phyloP scores from a whole-genome alignment of 2,329 filamentous ascomycete genomes.

The Apiospora arundinis region DNA sequence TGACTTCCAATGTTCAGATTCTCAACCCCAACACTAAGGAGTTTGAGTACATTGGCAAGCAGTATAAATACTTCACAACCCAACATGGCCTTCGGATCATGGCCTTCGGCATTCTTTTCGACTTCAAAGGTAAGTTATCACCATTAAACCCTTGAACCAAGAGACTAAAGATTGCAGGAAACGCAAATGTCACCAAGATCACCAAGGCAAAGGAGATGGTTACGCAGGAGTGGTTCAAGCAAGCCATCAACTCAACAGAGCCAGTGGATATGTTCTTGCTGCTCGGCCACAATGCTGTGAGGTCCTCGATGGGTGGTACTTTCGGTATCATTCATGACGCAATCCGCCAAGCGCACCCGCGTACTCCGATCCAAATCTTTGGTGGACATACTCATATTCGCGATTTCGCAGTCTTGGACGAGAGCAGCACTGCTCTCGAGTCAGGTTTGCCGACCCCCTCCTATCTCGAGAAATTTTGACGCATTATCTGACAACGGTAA shows the following conservation, averaged over 20 bases:
- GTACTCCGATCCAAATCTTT: constrained; percentile 89
- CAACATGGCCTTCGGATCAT: constrained; percentile 84
- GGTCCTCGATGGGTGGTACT: constrained; percentile 50
- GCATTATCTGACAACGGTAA: neutral
- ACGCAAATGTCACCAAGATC: constrained; percentile 85
- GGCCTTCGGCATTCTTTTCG: constrained; percentile 93
- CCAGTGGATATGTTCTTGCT: constrained; percentile 89
- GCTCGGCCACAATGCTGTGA: constrained; percentile 73
- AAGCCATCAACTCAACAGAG: constrained; percentile 72
- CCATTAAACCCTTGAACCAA: constrained; percentile 69
- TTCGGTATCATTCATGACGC: constrained; percentile 63
- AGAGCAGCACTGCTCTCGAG: constrained; percentile 65
- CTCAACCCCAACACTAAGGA: constrained; percentile 45
- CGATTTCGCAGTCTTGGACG: constrained; percentile 69
- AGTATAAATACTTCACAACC: constrained; percentile 68
- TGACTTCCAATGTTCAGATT: constrained; percentile 71
- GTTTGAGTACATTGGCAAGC: constrained; percentile 51
- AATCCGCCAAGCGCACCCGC: constrained; percentile 77
- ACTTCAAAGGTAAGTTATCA: constrained; percentile 74
- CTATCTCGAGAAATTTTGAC: neutral
- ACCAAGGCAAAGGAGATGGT: constrained; percentile 82
- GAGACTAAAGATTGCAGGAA: constrained; percentile 59
- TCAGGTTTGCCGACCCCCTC: constrained; percentile 41
- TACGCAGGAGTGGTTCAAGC: constrained; percentile 86
- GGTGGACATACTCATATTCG: constrained; percentile 69